Percentiles rank a stretch among this genome's conserved stretches.
Conservation (phyloP, 129 eudicot species). For the Lonicera japonica region DNA sequence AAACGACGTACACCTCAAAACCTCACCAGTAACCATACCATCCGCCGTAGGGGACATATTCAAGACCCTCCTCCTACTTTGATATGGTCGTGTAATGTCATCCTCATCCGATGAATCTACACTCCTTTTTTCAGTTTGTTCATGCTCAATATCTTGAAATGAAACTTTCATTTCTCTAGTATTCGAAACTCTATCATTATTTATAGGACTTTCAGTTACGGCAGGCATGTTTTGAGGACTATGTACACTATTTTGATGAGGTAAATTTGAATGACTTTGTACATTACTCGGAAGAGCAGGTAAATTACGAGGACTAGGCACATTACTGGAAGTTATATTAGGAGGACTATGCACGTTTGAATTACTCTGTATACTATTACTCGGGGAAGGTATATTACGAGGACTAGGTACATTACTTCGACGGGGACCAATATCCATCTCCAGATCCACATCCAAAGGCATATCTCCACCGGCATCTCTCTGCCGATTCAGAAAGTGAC, state of each 20-base stretch:
- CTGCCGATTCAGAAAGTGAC: constrained; percentile 46
- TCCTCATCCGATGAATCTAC: constrained; percentile 20
- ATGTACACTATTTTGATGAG: background rate
- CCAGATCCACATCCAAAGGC: constrained; percentile 58
- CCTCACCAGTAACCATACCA: constrained; percentile 35
- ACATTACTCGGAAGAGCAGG: no score
- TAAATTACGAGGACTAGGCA: no score
- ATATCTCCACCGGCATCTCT: constrained; percentile 41
- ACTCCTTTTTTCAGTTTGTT: constrained; percentile 4
- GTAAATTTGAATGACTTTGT: no score
- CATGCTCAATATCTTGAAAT: constrained; percentile 36
- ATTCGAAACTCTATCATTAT: constrained; percentile 7
- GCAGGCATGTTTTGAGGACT: constrained; percentile 7
- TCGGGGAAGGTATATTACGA: constrained; percentile 6
- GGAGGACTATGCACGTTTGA: no score
- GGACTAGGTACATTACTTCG: background rate
- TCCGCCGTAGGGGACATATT: constrained; percentile 11
- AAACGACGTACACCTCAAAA: constrained; percentile 63
- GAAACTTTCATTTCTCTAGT: constrained; percentile 42
- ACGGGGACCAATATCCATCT: no score
- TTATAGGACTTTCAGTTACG: constrained; percentile 7
- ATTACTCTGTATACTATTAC: no score
- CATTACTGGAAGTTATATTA: no score
- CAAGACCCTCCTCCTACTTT: constrained; percentile 22
- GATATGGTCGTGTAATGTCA: constrained; percentile 15